phyloP scores from a whole-genome alignment of 164 flowering plant genomes.

The Kalanchoe fedtschenkoi region DNA sequence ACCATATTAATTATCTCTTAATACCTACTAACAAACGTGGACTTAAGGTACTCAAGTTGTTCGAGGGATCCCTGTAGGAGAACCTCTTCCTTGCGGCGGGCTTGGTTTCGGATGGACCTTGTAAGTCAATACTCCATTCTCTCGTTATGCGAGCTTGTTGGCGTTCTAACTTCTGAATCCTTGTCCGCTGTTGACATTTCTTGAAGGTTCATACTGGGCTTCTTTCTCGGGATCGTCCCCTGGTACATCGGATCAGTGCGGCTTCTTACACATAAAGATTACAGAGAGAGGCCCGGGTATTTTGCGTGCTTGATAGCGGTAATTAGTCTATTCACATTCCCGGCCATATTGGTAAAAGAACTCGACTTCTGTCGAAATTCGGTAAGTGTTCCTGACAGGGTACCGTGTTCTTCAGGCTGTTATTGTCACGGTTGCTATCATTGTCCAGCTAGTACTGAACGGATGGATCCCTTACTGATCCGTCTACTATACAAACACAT shows the following conservation, averaged over 20 bases:
- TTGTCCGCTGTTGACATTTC: background rate
- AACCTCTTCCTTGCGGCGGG: conserved; percentile 1
- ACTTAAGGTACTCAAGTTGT: too few species aligned
- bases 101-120: conserved; percentile 2
- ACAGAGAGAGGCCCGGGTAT: background rate
- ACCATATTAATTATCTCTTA: too few species aligned
- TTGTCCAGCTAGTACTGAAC: too few species aligned
- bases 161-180: background rate
- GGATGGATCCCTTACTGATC: too few species aligned
- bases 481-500: too few species aligned
- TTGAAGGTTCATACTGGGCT: background rate
- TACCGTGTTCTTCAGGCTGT: background rate
- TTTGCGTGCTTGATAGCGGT: conserved; percentile 2
- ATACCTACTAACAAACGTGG: too few species aligned
- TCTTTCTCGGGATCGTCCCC: background rate
- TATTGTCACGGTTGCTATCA: background rate
- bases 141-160: too few species aligned
- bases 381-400: too few species aligned
- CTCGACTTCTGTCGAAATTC: too few species aligned
- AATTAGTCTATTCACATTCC: too few species aligned
- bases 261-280: background rate
- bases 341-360: too few species aligned
- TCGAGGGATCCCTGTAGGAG: background rate
- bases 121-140: too few species aligned
- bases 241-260: background rate